Evolutionary conservation across 768 basidiomycete species (phyloP).

Genomic region (Hypholoma fasciculare): DNA sequence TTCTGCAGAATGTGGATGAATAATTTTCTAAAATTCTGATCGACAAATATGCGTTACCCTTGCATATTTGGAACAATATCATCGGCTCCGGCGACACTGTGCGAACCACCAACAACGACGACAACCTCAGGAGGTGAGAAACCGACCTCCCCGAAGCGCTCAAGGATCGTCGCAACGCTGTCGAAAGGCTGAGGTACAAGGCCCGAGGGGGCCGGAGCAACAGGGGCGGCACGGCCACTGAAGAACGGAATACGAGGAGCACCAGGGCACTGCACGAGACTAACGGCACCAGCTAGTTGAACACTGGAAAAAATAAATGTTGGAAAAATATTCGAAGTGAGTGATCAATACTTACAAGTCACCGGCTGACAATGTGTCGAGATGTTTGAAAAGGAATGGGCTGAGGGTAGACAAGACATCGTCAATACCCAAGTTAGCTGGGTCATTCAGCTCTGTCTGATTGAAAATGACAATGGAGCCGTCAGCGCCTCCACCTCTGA

Average conservation of each 20-base stretch:
- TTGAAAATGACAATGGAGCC: slow-evolving; percentile 49
- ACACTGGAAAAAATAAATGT: slow-evolving; percentile 26
- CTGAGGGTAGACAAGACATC: slow-evolving; percentile 37
- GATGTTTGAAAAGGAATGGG: slow-evolving; percentile 32
- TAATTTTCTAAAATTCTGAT: background rate
- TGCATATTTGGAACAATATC: slow-evolving; percentile 17
- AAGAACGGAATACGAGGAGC: slow-evolving; percentile 42
- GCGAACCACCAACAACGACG: slow-evolving; percentile 28
- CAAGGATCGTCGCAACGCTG: slow-evolving; percentile 27
- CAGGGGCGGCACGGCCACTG: slow-evolving; percentile 34
- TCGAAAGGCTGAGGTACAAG: slow-evolving; percentile 20
- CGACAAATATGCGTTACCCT: background rate
- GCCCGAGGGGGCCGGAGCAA: slow-evolving; percentile 26
- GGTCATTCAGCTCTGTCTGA: slow-evolving; percentile 39
- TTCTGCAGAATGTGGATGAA: slow-evolving; percentile 19
- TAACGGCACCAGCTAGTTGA: slow-evolving; percentile 46
- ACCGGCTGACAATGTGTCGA: slow-evolving; percentile 34
- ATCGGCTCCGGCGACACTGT: slow-evolving; percentile 18
- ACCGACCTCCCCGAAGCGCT: slow-evolving; percentile 34
- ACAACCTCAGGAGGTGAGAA: slow-evolving; percentile 35
- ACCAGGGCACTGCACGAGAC: slow-evolving; percentile 42
- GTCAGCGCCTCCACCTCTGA: slow-evolving; percentile 44
- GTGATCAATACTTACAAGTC: slow-evolving; percentile 39
- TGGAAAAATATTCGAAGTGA: background rate
- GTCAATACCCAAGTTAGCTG: slow-evolving; percentile 43